A percentile compares a stretch with the other conserved stretches of the same genome.
Evolutionary conservation across 805 yeast species (phyloP).

Genomic region (Candida vaughaniae): DNA sequence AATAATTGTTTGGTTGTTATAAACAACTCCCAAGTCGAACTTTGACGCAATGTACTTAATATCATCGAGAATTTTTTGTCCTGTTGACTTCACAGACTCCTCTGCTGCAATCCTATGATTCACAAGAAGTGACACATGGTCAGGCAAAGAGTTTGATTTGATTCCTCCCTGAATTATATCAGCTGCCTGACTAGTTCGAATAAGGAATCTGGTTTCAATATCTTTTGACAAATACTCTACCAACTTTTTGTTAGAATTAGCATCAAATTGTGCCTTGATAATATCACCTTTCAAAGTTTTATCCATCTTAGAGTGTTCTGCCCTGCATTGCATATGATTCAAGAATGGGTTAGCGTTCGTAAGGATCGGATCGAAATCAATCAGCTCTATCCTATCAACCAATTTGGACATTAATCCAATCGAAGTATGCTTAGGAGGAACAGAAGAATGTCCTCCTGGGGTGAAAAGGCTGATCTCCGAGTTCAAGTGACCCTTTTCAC

Average conservation of each 20-base stretch:
- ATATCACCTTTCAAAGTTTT: slow-evolving; percentile 33
- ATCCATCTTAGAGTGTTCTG: slow-evolving; percentile 42
- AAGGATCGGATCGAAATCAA: slow-evolving; percentile 35
- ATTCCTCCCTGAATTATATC: slow-evolving; percentile 49
- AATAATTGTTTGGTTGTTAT: slow-evolving; percentile 14
- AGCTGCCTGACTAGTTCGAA: slow-evolving; percentile 49
- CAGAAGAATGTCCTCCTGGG: slow-evolving; percentile 53
- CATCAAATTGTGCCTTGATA: slow-evolving; percentile 35
- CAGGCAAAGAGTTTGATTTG: slow-evolving; percentile 53
- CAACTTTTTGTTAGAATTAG: slow-evolving; percentile 35
- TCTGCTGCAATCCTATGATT: slow-evolving; percentile 50
- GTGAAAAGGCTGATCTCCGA: slow-evolving; percentile 39
- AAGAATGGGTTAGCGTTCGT: slow-evolving; percentile 45
- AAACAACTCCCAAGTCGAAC: slow-evolving; percentile 35
- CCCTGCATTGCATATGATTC: slow-evolving; percentile 44
- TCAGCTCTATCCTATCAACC: slow-evolving; percentile 36
- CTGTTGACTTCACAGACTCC: slow-evolving; percentile 32
- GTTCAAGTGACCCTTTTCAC: slow-evolving; percentile 50
- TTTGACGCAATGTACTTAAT: slow-evolving; percentile 31
- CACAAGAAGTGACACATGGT: slow-evolving; percentile 41
- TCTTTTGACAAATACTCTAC: slow-evolving; percentile 30
- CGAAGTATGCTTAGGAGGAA: slow-evolving; percentile 49
- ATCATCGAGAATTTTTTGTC: slow-evolving; percentile 30
- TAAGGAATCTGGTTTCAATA: slow-evolving; percentile 29
- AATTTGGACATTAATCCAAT: slow-evolving; percentile 48